These are phyloP conservation scores for Penicillium sp. DNA, from an alignment of 2,329 filamentous ascomycete species.

Conservation along the genomic window DNA sequence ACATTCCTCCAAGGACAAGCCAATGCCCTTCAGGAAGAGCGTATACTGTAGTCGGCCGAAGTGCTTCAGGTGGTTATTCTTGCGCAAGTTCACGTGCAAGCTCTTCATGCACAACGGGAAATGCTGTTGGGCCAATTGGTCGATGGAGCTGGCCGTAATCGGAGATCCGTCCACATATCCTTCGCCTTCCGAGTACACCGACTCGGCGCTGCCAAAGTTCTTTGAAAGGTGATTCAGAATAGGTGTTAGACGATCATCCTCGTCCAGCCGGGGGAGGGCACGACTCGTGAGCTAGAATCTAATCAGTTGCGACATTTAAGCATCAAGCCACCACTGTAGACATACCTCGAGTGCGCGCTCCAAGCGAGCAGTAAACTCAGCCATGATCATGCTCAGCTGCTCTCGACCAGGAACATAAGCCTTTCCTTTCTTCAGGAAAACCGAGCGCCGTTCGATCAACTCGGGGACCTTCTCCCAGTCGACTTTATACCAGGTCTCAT, in stretches of 20 bases:
- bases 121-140: conserved; percentile 71
- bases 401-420: conserved; percentile 88
- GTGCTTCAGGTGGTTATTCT: conserved; percentile 90
- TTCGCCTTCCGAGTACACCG: conserved; percentile 69
- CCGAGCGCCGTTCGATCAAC: conserved; percentile 74
- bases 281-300: conserved; percentile 72
- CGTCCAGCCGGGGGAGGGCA: conserved; percentile 85
- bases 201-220: conserved; percentile 90
- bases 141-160: conserved; percentile 76
- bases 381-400: conserved; percentile 83
- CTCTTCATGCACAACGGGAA: conserved; percentile 95
- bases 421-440: conserved; percentile 76
- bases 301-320: conserved; percentile 20
- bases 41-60: conserved; percentile 91
- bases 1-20: conserved; percentile 85
- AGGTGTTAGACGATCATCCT: conserved; percentile 84
- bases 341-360: conserved; percentile 79
- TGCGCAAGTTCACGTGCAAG: conserved; percentile 79
- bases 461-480: conserved; percentile 94
- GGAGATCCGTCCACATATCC: conserved; percentile 67
- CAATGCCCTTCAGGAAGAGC: conserved; percentile 94
- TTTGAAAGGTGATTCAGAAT: conserved; percentile 83
- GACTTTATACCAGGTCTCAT: conserved; percentile 92
- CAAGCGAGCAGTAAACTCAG: conserved; percentile 77
- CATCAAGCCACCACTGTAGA: conserved; percentile 11